phyloP scores from a whole-genome alignment of 441 rosid species.

The Iberis amara region DNA sequence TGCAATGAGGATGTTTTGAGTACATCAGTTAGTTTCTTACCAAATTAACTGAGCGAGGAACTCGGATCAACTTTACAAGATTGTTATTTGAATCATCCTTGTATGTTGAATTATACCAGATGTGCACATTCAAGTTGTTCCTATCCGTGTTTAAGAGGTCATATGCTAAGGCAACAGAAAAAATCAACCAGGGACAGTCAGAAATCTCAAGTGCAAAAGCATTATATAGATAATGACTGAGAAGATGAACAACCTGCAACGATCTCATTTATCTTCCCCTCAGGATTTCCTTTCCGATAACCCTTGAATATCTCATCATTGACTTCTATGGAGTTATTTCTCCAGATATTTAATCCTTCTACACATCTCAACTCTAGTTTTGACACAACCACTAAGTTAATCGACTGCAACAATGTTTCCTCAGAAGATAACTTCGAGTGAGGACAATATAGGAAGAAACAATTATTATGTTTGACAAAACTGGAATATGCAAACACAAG shows the following conservation, averaged over 20 bases:
- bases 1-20: constrained; percentile 5
- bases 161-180: constrained; percentile 45
- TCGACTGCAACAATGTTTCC: neutral
- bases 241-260: constrained; percentile 52
- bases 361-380: constrained; percentile 35
- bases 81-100: constrained; percentile 28
- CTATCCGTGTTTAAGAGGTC: constrained; percentile 68
- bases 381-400: constrained; percentile 9
- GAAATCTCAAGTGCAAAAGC: constrained; percentile 7
- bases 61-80: constrained; percentile 44
- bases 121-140: constrained; percentile 55
- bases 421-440: constrained; percentile 1
- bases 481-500: neutral
- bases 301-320: constrained; percentile 75
- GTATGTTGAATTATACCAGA: constrained; percentile 78
- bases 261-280: constrained; percentile 58
- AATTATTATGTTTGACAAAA: neutral
- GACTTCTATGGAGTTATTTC: constrained; percentile 54
- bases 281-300: constrained; percentile 60
- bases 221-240: constrained; percentile 2
- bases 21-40: constrained; percentile 33
- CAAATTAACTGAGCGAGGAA: constrained; percentile 79
- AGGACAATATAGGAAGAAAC: neutral
- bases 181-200: constrained; percentile 18
- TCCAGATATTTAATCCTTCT: constrained; percentile 60